phyloP scores from a whole-genome alignment of 768 basidiomycete species.

The Vararia minispora region DNA sequence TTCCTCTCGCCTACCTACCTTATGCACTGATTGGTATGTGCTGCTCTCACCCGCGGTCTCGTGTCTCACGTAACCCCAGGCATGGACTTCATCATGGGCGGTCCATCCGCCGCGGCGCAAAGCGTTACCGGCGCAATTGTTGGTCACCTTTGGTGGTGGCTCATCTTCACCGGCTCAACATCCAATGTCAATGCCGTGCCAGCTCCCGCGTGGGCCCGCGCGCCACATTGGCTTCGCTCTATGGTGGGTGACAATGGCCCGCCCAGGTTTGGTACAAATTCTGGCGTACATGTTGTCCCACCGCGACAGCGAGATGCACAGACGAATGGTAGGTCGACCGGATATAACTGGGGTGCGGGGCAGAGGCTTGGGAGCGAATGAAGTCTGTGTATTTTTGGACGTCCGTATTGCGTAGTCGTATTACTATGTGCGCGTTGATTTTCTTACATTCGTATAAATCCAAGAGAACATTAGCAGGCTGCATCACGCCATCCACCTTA shows the following conservation, averaged over 20 bases:
- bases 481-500: too few relatives aligned
- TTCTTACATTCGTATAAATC: too few relatives aligned
- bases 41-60: background rate
- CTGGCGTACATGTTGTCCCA: conserved; percentile 48
- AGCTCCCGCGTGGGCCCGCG: conserved; percentile 30
- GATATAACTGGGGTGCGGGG: conserved; percentile 46
- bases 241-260: conserved; percentile 21
- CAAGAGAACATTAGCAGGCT: too few relatives aligned
- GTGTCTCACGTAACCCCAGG: conserved; percentile 2
- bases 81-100: conserved; percentile 58
- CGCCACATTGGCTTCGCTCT: conserved; percentile 9
- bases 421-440: too few relatives aligned
- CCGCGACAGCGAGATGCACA: conserved; percentile 29
- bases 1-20: conserved; percentile 66
- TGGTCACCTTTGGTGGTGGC: conserved; percentile 79
- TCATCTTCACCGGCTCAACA: too few relatives aligned
- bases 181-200: too few relatives aligned
- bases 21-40: conserved; percentile 48
- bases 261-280: conserved; percentile 23
- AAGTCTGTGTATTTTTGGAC: background rate
- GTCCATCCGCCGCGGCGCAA: conserved; percentile 41
- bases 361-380: conserved; percentile 31
- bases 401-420: background rate
- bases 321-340: conserved; percentile 16
- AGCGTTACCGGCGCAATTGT: conserved; percentile 60